Conservation (phyloP, 257 asterid species). For the Ballota nigra region DNA sequence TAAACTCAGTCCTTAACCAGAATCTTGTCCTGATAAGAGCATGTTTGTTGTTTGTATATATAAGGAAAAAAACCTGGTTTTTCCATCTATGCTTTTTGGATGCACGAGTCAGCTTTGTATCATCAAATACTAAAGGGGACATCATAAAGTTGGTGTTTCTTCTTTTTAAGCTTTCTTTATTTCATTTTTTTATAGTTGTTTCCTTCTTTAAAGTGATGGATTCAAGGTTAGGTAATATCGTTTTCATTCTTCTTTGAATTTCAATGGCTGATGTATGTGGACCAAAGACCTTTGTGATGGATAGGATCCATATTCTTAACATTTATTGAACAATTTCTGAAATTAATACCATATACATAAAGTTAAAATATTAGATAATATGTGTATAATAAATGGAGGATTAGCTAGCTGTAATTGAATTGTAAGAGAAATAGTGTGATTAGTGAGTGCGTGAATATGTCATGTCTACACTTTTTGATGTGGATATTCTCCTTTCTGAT, state of each 20-base stretch:
- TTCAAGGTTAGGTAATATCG: background rate
- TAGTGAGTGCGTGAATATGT: no score
- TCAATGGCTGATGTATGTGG: conserved; percentile 6
- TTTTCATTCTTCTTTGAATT: background rate
- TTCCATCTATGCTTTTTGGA: background rate
- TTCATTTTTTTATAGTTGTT: background rate
- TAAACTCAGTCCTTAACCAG: background rate
- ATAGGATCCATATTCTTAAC: background rate
- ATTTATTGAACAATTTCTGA: no score
- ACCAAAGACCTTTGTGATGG: background rate
- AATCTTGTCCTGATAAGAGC: conserved; percentile 1
- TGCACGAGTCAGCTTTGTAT: conserved; percentile 22
- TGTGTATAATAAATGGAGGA: background rate
- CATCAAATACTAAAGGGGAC: background rate
- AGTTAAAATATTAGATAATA: background rate
- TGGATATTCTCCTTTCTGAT: conserved; percentile 27
- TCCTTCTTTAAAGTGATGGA: conserved; percentile 9
- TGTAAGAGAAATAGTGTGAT: no score
- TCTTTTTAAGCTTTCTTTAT: background rate
- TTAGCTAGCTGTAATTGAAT: background rate
- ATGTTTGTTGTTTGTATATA: conserved; percentile 7
- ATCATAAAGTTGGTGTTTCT: conserved; percentile 20
- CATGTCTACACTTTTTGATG: conserved; percentile 19
- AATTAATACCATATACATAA: background rate
- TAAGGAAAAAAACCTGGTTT: background rate